Conservation (phyloP, 129 eudicot genomes). For the Flaveria ramosissima region DNA sequence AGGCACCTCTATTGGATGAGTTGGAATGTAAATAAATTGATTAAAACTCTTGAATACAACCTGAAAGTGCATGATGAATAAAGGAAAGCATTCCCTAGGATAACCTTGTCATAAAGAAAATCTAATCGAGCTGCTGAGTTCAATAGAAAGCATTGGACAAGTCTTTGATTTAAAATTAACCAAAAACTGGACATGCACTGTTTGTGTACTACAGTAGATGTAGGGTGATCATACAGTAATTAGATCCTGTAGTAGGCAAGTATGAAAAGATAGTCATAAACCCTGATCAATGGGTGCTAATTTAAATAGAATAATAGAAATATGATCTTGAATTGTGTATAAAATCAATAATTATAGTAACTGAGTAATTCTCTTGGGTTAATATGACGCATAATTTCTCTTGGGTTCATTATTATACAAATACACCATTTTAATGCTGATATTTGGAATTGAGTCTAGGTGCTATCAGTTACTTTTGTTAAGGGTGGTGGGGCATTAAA, state of each 20-base stretch:
- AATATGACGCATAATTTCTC: background rate
- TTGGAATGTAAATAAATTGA: background rate
- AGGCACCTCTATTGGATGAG: background rate
- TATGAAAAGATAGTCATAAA: too few relatives aligned
- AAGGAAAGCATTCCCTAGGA: too few relatives aligned
- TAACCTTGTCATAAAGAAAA: too few relatives aligned
- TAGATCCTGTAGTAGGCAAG: too few relatives aligned
- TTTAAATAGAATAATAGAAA: background rate
- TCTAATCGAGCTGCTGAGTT: too few relatives aligned
- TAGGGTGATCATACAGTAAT: too few relatives aligned
- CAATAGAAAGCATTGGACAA: too few relatives aligned
- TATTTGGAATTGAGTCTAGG: slow-evolving; percentile 48
- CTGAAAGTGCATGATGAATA: background rate
- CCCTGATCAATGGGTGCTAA: too few relatives aligned
- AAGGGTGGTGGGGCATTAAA: slow-evolving; percentile 62
- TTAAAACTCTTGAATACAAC: background rate
- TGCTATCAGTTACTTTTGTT: slow-evolving; percentile 76
- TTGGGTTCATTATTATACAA: background rate
- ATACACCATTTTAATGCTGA: slow-evolving; percentile 16
- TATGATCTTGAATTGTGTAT: background rate
- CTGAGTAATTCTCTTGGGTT: background rate
- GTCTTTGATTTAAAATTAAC: too few relatives aligned
- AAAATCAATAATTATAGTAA: background rate
- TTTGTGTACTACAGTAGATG: too few relatives aligned
- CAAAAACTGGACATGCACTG: too few relatives aligned